phyloP scores from a whole-genome alignment of 192 early-diverging fungal genomes.

The Lobosporangium transversale region DNA sequence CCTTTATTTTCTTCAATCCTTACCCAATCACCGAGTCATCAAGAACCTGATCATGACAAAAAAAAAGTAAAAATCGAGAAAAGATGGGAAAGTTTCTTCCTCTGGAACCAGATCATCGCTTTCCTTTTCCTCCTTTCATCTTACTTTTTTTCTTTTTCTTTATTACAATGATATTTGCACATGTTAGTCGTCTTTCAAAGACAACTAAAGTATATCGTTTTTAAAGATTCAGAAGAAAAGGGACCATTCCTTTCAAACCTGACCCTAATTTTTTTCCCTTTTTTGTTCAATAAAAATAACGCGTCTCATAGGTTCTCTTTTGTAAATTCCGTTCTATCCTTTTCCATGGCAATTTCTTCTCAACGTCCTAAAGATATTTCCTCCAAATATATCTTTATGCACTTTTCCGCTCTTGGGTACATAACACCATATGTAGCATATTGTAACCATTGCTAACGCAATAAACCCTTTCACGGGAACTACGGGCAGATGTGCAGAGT shows the following conservation, averaged over 20 bases:
- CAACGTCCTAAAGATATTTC: too few species aligned
- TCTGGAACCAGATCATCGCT: neutral
- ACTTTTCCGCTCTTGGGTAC: too few species aligned
- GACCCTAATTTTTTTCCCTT: neutral
- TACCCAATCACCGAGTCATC: neutral
- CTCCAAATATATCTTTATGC: too few species aligned
- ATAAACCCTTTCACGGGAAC: too few species aligned
- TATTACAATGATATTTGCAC: neutral
- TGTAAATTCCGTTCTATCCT: too few species aligned
- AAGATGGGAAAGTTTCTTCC: neutral
- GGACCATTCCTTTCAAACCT: neutral
- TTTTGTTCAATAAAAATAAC: too few species aligned
- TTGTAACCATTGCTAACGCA: too few species aligned
- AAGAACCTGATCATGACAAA: neutral
- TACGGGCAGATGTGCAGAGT: too few species aligned
- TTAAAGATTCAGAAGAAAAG: neutral
- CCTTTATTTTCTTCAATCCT: neutral
- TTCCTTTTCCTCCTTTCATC: neutral
- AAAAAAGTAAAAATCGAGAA: neutral
- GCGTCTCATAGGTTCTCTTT: too few species aligned
- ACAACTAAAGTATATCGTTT: neutral
- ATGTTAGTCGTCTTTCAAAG: conserved; percentile 7
- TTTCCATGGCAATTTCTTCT: too few species aligned
- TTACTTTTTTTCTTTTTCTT: neutral
- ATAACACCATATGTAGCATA: too few species aligned